Conservation (phyloP, 306 rosid species). For the Lathyrus aphaca region DNA sequence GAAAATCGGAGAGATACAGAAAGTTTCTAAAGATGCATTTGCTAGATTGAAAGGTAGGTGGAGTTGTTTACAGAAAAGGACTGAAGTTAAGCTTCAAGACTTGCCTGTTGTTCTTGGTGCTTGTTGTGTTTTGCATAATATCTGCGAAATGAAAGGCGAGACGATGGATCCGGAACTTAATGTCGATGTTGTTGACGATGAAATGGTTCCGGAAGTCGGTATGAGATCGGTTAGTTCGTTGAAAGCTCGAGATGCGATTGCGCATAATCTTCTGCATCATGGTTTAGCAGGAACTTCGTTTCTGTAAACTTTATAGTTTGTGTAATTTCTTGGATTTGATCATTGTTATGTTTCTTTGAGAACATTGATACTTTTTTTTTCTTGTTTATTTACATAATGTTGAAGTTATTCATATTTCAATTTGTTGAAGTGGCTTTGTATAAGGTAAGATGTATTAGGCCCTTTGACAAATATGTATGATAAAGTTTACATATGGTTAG, state of each 20-base stretch:
- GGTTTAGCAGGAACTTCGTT: constrained; percentile 91
- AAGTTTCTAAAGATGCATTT: constrained; percentile 70
- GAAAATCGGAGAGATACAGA: constrained; percentile 82
- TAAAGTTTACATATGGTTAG: constrained; percentile 44
- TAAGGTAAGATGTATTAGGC: constrained; percentile 48
- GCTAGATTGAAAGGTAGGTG: constrained; percentile 86
- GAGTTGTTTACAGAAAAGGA: constrained; percentile 82
- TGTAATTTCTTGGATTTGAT: constrained; percentile 26
- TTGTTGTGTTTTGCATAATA: constrained; percentile 90
- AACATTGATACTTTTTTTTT: constrained; percentile 37
- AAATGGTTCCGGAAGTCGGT: constrained; percentile 69
- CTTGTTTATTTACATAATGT: constrained; percentile 42
- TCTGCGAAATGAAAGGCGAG: constrained; percentile 78
- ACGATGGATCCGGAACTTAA: constrained; percentile 59
- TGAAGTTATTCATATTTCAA: constrained; percentile 39
- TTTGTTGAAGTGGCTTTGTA: constrained; percentile 55
- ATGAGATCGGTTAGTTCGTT: constrained; percentile 61
- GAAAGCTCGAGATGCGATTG: constrained; percentile 87
- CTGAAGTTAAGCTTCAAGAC: constrained; percentile 91
- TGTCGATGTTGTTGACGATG: constrained; percentile 73
- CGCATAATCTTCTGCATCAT: constrained; percentile 95
- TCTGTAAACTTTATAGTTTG: constrained; percentile 45
- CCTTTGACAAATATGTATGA: constrained; percentile 43
- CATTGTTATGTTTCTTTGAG: constrained; percentile 1
- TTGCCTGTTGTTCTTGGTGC: constrained; percentile 93